A percentile compares a stretch with the other conserved stretches of the same genome.
Evolutionary conservation across 768 basidiomycete genomes (phyloP).

Genomic region (Boletus patriciae): DNA sequence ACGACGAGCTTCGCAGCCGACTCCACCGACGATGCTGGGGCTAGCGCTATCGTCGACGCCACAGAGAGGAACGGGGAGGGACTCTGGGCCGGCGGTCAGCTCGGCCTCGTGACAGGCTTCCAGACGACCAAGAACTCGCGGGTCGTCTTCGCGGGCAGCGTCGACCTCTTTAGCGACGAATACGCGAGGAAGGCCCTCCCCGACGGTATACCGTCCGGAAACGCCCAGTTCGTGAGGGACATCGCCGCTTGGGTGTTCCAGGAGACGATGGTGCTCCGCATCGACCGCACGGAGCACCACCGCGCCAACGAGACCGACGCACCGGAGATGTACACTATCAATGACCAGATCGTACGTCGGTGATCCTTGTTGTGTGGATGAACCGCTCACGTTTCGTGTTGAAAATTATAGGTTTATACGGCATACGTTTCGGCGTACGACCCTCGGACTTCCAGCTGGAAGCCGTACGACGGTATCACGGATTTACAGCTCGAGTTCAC

Average conservation of each 20-base stretch:
- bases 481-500: constrained; percentile 96
- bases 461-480: constrained; percentile 63
- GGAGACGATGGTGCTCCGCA: constrained; percentile 75
- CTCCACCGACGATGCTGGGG: constrained; percentile 51
- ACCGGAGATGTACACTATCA: constrained; percentile 78
- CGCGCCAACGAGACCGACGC: constrained; percentile 60
- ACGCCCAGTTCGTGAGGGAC: constrained; percentile 70
- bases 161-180: constrained; percentile 77
- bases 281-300: constrained; percentile 74
- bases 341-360: constrained; percentile 71
- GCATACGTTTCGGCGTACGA: constrained; percentile 72
- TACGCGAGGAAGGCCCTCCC: constrained; percentile 63
- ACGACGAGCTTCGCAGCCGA: constrained; percentile 76
- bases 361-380: neutral
- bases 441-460: constrained; percentile 57
- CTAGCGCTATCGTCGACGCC: constrained; percentile 67
- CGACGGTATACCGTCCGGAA: constrained; percentile 66
- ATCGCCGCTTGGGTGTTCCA: constrained; percentile 91
- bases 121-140: constrained; percentile 79
- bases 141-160: constrained; percentile 78
- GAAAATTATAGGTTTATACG: constrained; percentile 58
- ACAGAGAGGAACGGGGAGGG: constrained; percentile 75
- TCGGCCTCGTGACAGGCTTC: constrained; percentile 84
- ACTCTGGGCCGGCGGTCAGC: constrained; percentile 76
- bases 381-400: neutral